A percentile compares a stretch with the other conserved stretches of the same genome.
These are phyloP conservation scores for Haplosporangium sp. DNA, from an alignment of 371 early-diverging fungal genomes.

Conservation along the genomic window DNA sequence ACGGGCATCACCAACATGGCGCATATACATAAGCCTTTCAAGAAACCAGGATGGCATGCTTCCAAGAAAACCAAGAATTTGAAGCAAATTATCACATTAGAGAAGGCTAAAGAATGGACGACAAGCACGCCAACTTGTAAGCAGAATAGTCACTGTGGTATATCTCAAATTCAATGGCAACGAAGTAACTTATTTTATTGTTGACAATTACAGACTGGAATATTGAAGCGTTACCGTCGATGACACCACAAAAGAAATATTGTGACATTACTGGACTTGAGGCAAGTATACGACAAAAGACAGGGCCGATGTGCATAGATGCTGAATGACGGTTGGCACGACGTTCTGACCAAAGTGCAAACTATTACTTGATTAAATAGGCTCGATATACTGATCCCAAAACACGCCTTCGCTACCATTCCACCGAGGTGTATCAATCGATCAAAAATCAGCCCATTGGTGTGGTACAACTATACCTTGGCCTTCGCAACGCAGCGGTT, in stretches of 20 bases:
- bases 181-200: too few relatives aligned
- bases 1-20: constrained; percentile 36
- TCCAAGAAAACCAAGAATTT: constrained; percentile 80
- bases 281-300: constrained; percentile 45
- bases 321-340: background rate
- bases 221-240: constrained; percentile 87
- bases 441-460: constrained; percentile 80
- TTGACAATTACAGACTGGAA: constrained; percentile 73
- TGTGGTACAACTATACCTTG: constrained; percentile 85
- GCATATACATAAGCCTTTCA: constrained; percentile 72
- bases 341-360: background rate
- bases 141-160: constrained; percentile 11
- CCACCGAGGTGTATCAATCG: constrained; percentile 84
- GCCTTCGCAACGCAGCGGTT: constrained; percentile 85
- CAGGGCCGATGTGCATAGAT: too few relatives aligned
- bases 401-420: constrained; percentile 85
- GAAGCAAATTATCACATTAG: constrained; percentile 82
- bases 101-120: constrained; percentile 73
- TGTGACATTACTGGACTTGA: constrained; percentile 92
- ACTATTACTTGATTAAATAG: constrained; percentile 8
- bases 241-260: constrained; percentile 88
- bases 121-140: constrained; percentile 80
- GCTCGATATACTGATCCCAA: constrained; percentile 92
- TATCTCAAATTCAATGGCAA: background rate
- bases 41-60: constrained; percentile 70